Conservation (phyloP, 345 rosid species). For the Anacardium occidentale region DNA sequence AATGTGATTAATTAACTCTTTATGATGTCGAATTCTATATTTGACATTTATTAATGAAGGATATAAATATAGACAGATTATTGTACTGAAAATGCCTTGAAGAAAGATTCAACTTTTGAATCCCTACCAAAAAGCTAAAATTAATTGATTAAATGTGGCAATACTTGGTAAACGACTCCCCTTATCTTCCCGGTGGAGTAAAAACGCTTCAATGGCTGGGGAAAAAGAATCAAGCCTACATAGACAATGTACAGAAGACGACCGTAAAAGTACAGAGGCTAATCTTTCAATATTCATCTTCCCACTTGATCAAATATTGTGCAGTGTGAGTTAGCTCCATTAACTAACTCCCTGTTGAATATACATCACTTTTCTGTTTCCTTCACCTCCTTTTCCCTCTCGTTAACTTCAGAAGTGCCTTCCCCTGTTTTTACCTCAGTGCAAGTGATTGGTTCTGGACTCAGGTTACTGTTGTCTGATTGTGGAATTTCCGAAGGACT, state of each 20-base stretch:
- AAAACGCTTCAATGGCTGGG: not conserved
- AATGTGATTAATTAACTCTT: too few relatives aligned
- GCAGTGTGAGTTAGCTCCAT: conserved; percentile 18
- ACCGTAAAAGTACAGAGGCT: conserved; percentile 7
- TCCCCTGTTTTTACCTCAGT: conserved; percentile 6
- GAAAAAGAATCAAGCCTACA: conserved; percentile 14
- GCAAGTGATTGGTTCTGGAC: conserved; percentile 19
- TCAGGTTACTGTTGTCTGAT: conserved; percentile 20
- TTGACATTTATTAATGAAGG: conserved; percentile 4
- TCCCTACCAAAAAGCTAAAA: conserved; percentile 13
- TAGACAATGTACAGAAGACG: conserved; percentile 6
- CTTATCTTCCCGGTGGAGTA: not conserved
- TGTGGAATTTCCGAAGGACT: conserved; percentile 16
- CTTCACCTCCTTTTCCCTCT: conserved; percentile 21
- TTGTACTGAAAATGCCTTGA: conserved; percentile 12
- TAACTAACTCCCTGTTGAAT: conserved; percentile 13
- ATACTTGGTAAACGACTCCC: conserved; percentile 13
- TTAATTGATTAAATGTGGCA: conserved; percentile 14
- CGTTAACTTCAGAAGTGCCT: conserved; percentile 18
- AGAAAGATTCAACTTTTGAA: conserved; percentile 8
- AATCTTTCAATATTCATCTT: not conserved
- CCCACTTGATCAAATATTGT: not conserved
- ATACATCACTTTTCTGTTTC: conserved; percentile 24
- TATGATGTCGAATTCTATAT: not conserved
- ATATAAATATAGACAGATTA: conserved; percentile 21